phyloP scores from a whole-genome alignment of 2,329 filamentous ascomycete genomes.

The Penicillium sp. region DNA sequence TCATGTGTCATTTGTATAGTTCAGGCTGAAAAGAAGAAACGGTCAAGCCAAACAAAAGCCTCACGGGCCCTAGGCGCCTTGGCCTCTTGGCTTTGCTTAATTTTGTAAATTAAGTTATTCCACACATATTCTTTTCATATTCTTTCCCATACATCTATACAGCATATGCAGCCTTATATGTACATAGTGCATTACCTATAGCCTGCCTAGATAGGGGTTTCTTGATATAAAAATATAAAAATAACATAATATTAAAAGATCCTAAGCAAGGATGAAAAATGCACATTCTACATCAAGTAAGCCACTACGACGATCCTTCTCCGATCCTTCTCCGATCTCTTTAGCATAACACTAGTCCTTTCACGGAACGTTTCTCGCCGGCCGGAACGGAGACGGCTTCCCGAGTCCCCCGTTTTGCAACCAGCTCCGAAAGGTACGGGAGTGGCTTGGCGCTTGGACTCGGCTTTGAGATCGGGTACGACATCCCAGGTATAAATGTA shows the following conservation, averaged over 20 bases:
- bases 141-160: too few relatives aligned
- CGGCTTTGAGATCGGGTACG: not conserved
- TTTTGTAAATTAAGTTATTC: not conserved
- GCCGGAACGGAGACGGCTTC: slow-evolving; percentile 8
- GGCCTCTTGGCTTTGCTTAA: slow-evolving; percentile 1
- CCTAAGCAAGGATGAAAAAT: slow-evolving; percentile 3
- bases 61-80: not conserved
- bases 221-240: too few relatives aligned
- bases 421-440: slow-evolving; percentile 2
- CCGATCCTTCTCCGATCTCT: not conserved
- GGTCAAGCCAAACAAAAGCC: not conserved
- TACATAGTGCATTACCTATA: not conserved
- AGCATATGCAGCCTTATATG: not conserved
- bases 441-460: slow-evolving; percentile 1
- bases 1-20: not conserved
- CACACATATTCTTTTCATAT: too few relatives aligned
- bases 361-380: not conserved
- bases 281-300: slow-evolving; percentile 3
- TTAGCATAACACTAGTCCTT: not conserved
- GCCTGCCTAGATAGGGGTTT: not conserved
- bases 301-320: not conserved
- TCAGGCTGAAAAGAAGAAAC: slow-evolving; percentile 2
- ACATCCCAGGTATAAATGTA: not conserved
- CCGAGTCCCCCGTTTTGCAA: slow-evolving; percentile 2
- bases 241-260: not conserved